Conservation (phyloP, 2,329 filamentous ascomycete species). For the Microsporum ferrugineum region DNA sequence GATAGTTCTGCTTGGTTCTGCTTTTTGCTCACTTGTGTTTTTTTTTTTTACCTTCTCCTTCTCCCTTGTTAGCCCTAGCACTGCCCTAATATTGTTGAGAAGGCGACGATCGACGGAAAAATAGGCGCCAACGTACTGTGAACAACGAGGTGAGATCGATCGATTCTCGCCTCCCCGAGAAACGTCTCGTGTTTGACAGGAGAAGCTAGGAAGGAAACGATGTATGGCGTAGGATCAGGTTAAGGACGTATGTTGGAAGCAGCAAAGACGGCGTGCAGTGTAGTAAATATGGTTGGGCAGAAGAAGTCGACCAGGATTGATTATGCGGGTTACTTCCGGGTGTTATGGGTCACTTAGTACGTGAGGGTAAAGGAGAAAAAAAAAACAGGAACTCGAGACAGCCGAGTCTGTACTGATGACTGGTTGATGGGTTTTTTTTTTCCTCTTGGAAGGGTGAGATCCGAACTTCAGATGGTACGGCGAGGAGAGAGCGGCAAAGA, state of each 20-base stretch:
- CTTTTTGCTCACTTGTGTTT: background rate
- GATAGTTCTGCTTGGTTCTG: background rate
- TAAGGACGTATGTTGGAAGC: background rate
- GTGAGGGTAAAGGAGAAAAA: background rate
- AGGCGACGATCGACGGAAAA: background rate
- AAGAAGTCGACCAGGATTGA: background rate
- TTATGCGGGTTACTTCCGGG: conserved; percentile 3
- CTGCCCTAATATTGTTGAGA: background rate
- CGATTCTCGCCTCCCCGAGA: background rate
- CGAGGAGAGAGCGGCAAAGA: background rate
- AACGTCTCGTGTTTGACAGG: background rate
- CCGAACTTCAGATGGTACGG: background rate
- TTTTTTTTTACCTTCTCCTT: background rate
- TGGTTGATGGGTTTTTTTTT: background rate
- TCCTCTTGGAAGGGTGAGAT: background rate
- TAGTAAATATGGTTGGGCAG: background rate
- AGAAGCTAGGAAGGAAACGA: background rate
- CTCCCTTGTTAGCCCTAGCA: background rate
- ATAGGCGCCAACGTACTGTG: background rate
- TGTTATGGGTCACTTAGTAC: conserved; percentile 1
- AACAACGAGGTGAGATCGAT: background rate
- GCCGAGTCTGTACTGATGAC: background rate
- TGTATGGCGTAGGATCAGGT: background rate
- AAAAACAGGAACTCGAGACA: background rate
- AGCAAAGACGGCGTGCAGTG: background rate